These are phyloP conservation scores for Suhomyces pyralidae DNA, from an alignment of 805 yeast genomes.

Conservation along the genomic window DNA sequence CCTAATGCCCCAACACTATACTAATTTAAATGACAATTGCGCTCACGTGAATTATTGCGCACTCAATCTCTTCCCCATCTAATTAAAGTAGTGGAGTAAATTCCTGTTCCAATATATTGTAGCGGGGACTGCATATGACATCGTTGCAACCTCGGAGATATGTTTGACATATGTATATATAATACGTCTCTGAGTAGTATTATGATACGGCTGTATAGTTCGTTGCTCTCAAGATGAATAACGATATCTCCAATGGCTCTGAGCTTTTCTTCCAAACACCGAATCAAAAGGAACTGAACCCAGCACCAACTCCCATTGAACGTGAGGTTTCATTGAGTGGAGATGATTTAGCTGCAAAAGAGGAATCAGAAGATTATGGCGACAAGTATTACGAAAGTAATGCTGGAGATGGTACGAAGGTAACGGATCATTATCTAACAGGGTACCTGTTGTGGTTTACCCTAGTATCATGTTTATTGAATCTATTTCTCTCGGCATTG, in stretches of 20 bases:
- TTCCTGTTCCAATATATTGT: not conserved
- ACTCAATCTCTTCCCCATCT: not conserved
- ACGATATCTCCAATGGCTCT: not conserved
- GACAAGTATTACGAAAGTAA: constrained; percentile 29
- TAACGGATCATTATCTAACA: constrained; percentile 30
- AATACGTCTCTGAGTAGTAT: not conserved
- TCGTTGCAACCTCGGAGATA: not conserved
- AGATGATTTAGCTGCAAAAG: not conserved
- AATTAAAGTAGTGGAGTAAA: not conserved
- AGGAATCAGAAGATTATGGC: not conserved
- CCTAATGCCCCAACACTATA: not conserved
- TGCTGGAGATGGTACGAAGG: constrained; percentile 40
- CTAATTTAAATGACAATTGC: not conserved
- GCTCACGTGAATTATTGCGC: not conserved
- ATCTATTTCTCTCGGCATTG: constrained; percentile 43
- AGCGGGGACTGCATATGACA: not conserved
- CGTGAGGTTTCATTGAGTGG: not conserved
- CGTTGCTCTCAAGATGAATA: not conserved
- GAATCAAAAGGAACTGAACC: not conserved
- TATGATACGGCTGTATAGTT: not conserved
- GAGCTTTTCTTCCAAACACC: not conserved
- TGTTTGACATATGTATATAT: not conserved
- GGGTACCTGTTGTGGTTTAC: constrained; percentile 25
- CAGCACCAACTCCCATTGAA: not conserved
- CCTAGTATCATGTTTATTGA: constrained; percentile 22